phyloP scores from a whole-genome alignment of 306 rosid genomes.

The Lagenaria siceraria region DNA sequence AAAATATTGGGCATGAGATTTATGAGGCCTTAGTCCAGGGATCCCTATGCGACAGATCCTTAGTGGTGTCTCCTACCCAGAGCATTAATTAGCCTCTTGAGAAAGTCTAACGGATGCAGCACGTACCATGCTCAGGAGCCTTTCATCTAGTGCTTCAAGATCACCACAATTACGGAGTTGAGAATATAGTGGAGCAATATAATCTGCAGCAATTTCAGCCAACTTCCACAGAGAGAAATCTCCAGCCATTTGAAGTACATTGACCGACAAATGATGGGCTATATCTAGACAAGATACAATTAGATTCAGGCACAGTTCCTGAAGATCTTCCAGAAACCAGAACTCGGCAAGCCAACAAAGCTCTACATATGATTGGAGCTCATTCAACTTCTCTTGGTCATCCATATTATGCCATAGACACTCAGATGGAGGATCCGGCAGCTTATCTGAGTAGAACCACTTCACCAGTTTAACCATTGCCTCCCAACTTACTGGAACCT shows the following conservation, averaged over 20 bases:
- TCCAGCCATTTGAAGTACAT: slow-evolving; percentile 49
- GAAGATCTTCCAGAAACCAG: slow-evolving; percentile 54
- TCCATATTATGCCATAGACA: slow-evolving; percentile 74
- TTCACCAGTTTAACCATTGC: slow-evolving; percentile 59
- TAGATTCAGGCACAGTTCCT: slow-evolving; percentile 49
- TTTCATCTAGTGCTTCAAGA: slow-evolving; percentile 57
- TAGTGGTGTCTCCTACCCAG: not conserved
- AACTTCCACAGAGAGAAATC: slow-evolving; percentile 48
- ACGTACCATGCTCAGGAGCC: slow-evolving; percentile 42
- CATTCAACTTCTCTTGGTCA: slow-evolving; percentile 41
- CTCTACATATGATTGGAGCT: slow-evolving; percentile 58
- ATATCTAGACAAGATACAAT: slow-evolving; percentile 46
- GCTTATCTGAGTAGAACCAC: slow-evolving; percentile 53
- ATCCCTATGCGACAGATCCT: slow-evolving; percentile 3
- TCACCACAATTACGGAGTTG: slow-evolving; percentile 63
- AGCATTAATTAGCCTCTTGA: slow-evolving; percentile 22
- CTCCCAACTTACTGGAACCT: slow-evolving; percentile 58
- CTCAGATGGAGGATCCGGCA: slow-evolving; percentile 60
- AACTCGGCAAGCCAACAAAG: slow-evolving; percentile 71
- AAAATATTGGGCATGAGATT: not conserved
- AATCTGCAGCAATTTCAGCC: slow-evolving; percentile 49
- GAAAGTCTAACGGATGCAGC: slow-evolving; percentile 50
- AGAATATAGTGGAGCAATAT: slow-evolving; percentile 52
- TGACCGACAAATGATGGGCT: slow-evolving; percentile 31
- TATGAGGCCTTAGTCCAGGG: not conserved